Evolutionary conservation across 2,329 filamentous ascomycete species (phyloP).

Genomic region (Xylariaceae sp.): DNA sequence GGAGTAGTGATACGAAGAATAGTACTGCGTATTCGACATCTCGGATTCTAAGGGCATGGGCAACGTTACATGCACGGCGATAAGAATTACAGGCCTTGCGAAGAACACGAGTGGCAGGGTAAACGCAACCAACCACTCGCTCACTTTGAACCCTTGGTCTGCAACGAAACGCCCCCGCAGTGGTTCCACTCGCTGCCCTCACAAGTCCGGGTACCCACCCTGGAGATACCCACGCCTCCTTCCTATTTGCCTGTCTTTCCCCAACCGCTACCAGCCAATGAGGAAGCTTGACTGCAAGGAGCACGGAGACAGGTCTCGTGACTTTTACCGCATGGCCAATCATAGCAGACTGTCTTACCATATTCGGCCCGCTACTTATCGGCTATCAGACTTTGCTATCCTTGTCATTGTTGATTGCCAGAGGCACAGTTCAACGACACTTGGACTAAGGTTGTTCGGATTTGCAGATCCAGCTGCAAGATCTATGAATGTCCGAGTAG

Average conservation of each 20-base stretch:
- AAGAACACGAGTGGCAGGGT: no score
- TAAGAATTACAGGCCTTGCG: not conserved
- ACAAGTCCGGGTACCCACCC: not conserved
- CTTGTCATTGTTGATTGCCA: constrained; percentile 1
- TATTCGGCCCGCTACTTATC: constrained; percentile 41
- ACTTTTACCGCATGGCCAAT: constrained; percentile 30
- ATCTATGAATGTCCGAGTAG: no score
- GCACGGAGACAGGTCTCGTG: constrained; percentile 24
- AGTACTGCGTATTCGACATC: no score
- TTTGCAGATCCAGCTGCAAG: no score
- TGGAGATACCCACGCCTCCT: constrained; percentile 23
- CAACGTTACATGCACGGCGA: constrained; percentile 37
- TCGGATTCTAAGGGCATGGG: constrained; percentile 17
- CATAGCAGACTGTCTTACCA: constrained; percentile 18
- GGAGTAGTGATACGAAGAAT: no score
- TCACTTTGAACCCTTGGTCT: no score
- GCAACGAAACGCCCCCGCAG: no score
- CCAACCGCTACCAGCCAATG: constrained; percentile 29
- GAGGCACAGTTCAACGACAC: no score
- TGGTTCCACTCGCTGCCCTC: constrained; percentile 11
- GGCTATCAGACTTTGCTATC: constrained; percentile 19
- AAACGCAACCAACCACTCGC: no score
- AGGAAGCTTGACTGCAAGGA: not conserved
- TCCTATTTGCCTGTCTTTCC: constrained; percentile 26
- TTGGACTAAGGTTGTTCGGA: no score